Evolutionary conservation across 768 basidiomycete genomes (phyloP).

Genomic region (Psilocybe tampanensis): DNA sequence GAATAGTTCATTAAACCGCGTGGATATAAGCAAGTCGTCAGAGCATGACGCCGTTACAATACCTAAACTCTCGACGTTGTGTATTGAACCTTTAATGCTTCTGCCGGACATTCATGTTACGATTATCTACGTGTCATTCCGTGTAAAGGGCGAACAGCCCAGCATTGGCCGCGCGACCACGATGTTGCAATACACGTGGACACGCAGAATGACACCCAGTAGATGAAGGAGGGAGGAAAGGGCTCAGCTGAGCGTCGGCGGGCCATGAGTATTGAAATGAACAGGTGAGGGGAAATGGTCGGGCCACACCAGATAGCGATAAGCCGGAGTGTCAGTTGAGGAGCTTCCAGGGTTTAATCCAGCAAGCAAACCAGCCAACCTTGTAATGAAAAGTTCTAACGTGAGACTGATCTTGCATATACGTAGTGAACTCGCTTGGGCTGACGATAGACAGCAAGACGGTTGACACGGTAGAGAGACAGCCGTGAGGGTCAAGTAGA

Average conservation of each 20-base stretch:
- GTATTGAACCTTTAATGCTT: neutral
- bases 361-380: neutral
- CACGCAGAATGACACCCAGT: neutral
- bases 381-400: neutral
- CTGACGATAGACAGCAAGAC: too few relatives aligned
- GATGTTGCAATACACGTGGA: constrained; percentile 10
- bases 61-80: neutral
- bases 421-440: too few relatives aligned
- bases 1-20: constrained; percentile 14
- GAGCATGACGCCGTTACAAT: constrained; percentile 7
- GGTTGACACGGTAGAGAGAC: too few relatives aligned
- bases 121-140: constrained; percentile 10
- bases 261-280: constrained; percentile 1
- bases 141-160: neutral
- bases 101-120: constrained; percentile 5
- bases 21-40: constrained; percentile 7
- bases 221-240: neutral
- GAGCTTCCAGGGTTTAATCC: neutral
- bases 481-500: too few relatives aligned
- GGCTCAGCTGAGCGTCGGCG: constrained; percentile 1
- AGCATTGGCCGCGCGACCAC: neutral
- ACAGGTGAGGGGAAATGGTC: neutral
- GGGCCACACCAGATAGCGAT: neutral
- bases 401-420: neutral
- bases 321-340: neutral